Evolutionary conservation across 805 yeast genomes (phyloP), one percentile per base, ranked within the genome.

Genomic region (Ogataea allantospora): DNA sequence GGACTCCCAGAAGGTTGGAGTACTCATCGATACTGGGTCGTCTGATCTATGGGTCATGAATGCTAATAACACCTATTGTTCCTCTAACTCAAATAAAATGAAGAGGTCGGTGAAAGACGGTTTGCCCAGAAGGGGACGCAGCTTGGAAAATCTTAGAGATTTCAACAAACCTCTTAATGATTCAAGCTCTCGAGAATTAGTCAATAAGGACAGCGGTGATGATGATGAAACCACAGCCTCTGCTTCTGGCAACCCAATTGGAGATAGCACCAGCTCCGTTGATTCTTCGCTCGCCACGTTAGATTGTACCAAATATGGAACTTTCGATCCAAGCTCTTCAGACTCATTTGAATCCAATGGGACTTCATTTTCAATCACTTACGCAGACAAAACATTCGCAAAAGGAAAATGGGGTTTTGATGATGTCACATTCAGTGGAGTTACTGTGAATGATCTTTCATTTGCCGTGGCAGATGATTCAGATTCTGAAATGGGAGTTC

Each of bases 1-100:
- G 0, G 72, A 80, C 1, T 53, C 66, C 1, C 82, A 81, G 50
- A 57, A 63, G n/a, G 65, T 82, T 5, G 66, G 65, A 7, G 77
- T 82, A 7, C 56, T 80, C 25, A 55, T 83, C n/a, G 93, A 83
- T 52, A 83, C 89, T 1, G 93, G 91, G 2, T 81, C 88, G 0
- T 72, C 85, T 0, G 91, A 83, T 55, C 60, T 84, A 15, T 82
- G 87, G 86, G 75, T 82, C 15, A 67, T 74, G 42, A 65, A 69
- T 18, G 55, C 71, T 2, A 50, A 61, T 27, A 78, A 77, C 50
- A 71, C 80, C 2, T 71, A 66, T 40, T 73, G 79, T 50, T 30
- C 51, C 5, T 27, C 50, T 0, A 28, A 28, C 14, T 14, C 41
- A 11, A 18, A 12, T 7, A 38, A 31, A n/a, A 13, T 17, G 11